Evolutionary conservation across 2,329 filamentous ascomycete genomes (phyloP), one percentile per base, ranked within the genome.

Genomic region (Aspergillus luchuensis): DNA sequence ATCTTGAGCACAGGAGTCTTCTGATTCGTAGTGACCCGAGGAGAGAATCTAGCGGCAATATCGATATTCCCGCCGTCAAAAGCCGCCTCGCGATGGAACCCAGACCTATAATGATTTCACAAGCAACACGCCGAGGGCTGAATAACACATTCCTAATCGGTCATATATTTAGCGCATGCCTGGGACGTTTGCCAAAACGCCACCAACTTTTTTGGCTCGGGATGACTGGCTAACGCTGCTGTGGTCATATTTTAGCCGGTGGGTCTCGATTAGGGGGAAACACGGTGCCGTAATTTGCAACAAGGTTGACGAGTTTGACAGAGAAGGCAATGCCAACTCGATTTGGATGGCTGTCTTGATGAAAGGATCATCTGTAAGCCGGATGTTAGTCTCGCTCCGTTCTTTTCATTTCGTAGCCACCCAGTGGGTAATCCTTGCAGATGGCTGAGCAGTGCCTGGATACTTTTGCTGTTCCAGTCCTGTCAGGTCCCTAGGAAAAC

Each of bases 221-320:
- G 25, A 47, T n/a, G 39, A 56, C 53, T 47, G 53, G 28, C 17
- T 5, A 21, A 33, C 39, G 36, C 25, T 56, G 25, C 39, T 43
- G 53, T 45, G 30, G 53, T 56, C 25, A 56, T 56, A 47, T 47
- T 56, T 47, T 47, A 56, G 53, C 10, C 53, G 41, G 53, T 56
- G 53, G 53, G 53, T 43, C 53, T 15, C 7, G 10, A 45, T 45
- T 45, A 47, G 39, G 53, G 19, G 25, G 41, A 21, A 13, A 30
- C 8, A 28, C n/a, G 25, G 25, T 30, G 25, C 25, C 25, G 25
- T 50, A 33, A 21, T 33, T 30, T 30, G 47, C n/a, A 30, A 28
- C 8, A 28, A 15, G 47, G 23, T 17, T 49, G 17, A 28, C 23
- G 23, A 28, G 15, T 48, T 48, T 15, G 8, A n/a, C 45, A 25